Conservation (phyloP, 768 basidiomycete species). For the Lactarius pseudohatsudake region DNA sequence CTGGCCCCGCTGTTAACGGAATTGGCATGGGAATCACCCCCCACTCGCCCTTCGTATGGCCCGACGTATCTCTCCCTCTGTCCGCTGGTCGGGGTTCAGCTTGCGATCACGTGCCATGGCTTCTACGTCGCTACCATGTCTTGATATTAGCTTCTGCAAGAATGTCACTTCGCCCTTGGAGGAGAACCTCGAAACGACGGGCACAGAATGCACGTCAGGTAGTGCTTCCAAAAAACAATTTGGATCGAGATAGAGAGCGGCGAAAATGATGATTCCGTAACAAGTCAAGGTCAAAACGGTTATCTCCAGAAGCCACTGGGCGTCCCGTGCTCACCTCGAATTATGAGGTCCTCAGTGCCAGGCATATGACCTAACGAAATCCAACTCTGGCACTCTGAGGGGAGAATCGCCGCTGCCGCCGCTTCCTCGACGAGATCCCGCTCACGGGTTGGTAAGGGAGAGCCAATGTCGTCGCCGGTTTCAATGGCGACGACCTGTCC, state of each 20-base stretch:
- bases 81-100: conserved; percentile 82
- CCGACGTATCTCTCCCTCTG: conserved; percentile 70
- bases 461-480: conserved; percentile 18
- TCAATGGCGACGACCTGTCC: conserved; percentile 25
- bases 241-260: conserved; percentile 14
- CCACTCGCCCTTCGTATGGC: conserved; percentile 59
- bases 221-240: conserved; percentile 24
- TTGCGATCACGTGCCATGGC: conserved; percentile 79
- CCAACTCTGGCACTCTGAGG: conserved; percentile 19
- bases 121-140: conserved; percentile 69
- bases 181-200: conserved; percentile 47
- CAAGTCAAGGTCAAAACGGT: conserved; percentile 26
- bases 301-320: conserved; percentile 26
- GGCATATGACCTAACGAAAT: conserved; percentile 16
- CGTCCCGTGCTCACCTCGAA: conserved; percentile 27
- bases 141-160: conserved; percentile 61
- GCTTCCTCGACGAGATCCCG: conserved; percentile 19
- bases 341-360: conserved; percentile 14
- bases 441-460: background rate
- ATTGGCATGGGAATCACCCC: conserved; percentile 29
- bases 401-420: conserved; percentile 12
- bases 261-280: conserved; percentile 21
- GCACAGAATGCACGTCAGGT: conserved; percentile 10
- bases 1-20: conserved; percentile 16
- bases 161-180: conserved; percentile 70